Evolutionary conservation across 257 asterid genomes (phyloP).

Genomic region (Solanum chmielewskii): DNA sequence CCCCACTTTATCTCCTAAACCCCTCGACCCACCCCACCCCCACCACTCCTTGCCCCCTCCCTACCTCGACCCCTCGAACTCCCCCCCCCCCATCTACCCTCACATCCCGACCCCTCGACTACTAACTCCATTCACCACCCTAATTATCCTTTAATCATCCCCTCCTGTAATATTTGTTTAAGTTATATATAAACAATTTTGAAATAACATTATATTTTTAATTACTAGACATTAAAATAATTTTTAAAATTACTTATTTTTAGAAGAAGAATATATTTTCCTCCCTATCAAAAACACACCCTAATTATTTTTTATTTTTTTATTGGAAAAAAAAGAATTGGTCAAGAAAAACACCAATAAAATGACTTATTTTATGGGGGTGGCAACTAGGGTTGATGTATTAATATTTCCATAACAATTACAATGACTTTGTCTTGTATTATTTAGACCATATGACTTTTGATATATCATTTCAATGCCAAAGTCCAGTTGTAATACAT

Average conservation of each 20-base stretch:
- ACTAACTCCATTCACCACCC: no score
- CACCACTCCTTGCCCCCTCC: neutral
- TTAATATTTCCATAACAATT: slow-evolving; percentile 30
- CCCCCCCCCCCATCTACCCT: neutral
- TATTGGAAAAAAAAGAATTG: neutral
- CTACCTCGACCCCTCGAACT: no score
- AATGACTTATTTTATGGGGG: neutral
- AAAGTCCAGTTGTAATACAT: slow-evolving; percentile 11
- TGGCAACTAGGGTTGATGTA: slow-evolving; percentile 42
- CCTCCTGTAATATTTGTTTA: neutral
- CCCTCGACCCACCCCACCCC: neutral
- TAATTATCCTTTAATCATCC: no score
- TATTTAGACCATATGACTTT: slow-evolving; percentile 60
- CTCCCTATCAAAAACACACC: neutral
- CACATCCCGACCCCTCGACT: neutral
- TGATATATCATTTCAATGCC: slow-evolving; percentile 32
- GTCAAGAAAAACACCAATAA: neutral
- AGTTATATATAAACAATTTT: neutral
- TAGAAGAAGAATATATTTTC: neutral
- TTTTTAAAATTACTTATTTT: no score
- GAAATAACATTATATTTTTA: neutral
- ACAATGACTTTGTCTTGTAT: slow-evolving; percentile 47
- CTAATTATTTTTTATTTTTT: neutral
- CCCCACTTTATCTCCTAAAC: neutral
- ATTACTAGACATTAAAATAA: no score